Evolutionary conservation across 2,329 filamentous ascomycete genomes (phyloP).

Genomic region (Hypomyces perniciosus): DNA sequence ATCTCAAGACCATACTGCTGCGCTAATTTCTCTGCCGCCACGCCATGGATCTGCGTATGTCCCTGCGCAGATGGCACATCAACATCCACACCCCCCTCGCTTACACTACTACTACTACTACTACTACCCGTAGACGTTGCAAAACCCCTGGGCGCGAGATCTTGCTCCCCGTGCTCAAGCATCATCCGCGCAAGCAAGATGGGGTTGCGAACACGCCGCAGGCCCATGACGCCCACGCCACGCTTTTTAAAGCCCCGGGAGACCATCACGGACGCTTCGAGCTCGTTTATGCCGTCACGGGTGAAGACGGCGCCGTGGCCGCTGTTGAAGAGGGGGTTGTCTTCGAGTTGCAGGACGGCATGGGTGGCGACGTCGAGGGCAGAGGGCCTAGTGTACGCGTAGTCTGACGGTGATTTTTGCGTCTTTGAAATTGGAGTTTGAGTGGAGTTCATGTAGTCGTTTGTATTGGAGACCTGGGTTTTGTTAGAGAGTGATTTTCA

Average conservation of each 20-base stretch:
- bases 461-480: conserved; percentile 37
- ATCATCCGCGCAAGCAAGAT: conserved; percentile 67
- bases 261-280: conserved; percentile 85
- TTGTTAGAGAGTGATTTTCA: neutral
- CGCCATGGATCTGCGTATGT: conserved; percentile 64
- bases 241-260: conserved; percentile 66
- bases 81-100: conserved; percentile 15
- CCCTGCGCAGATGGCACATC: conserved; percentile 55
- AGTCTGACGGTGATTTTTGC: neutral
- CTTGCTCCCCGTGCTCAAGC: conserved; percentile 59
- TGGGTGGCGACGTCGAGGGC: conserved; percentile 70
- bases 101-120: too few species aligned
- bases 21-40: conserved; percentile 64
- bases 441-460: conserved; percentile 40
- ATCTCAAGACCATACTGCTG: conserved; percentile 62
- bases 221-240: conserved; percentile 68
- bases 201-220: conserved; percentile 72
- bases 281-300: conserved; percentile 72
- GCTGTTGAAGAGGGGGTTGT: conserved; percentile 78
- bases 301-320: conserved; percentile 84
- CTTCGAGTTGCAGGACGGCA: conserved; percentile 70
- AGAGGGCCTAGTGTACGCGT: conserved; percentile 30
- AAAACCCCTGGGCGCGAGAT: conserved; percentile 39
- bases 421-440: neutral
- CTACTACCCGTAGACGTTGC: conserved; percentile 14